Evolutionary conservation across 1,284 basidiomycete species (phyloP).

Genomic region (Retiboletus fuscus): DNA sequence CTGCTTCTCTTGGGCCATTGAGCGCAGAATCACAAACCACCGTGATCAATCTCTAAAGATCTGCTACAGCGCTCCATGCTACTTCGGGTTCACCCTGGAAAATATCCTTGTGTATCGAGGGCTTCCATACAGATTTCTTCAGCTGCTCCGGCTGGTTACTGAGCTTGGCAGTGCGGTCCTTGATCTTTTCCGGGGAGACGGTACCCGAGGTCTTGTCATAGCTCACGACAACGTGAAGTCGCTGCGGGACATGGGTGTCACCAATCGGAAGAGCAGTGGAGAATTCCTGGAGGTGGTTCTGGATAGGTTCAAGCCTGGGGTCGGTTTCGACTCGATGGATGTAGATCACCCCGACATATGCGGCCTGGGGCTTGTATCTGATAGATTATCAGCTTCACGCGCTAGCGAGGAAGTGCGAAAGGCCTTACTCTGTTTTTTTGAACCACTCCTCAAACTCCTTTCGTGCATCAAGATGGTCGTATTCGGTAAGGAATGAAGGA

Average conservation of each 20-base stretch:
- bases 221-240: constrained; percentile 27
- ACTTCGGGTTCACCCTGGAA: constrained; percentile 33
- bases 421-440: constrained; percentile 5
- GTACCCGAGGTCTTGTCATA: constrained; percentile 28
- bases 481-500: constrained; percentile 38
- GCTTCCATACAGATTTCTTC: not conserved
- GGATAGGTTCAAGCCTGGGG: constrained; percentile 28
- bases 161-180: constrained; percentile 5
- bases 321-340: constrained; percentile 41
- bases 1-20: not conserved
- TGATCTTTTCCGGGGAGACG: constrained; percentile 23
- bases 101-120: constrained; percentile 17
- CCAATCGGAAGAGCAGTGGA: not conserved
- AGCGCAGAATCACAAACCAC: not conserved
- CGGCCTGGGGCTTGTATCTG: constrained; percentile 21
- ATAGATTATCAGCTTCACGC: not conserved
- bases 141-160: not conserved
- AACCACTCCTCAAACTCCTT: constrained; percentile 29
- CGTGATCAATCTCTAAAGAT: constrained; percentile 20
- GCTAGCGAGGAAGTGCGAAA: rapidly evolving
- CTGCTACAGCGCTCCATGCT: constrained; percentile 32
- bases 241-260: not conserved
- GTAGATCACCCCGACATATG: constrained; percentile 35
- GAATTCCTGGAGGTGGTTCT: constrained; percentile 21
- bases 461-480: constrained; percentile 18